These are phyloP conservation scores for Pseudogymnoascus sp. DNA, from an alignment of 2,329 filamentous ascomycete species.

Conservation along the genomic window DNA sequence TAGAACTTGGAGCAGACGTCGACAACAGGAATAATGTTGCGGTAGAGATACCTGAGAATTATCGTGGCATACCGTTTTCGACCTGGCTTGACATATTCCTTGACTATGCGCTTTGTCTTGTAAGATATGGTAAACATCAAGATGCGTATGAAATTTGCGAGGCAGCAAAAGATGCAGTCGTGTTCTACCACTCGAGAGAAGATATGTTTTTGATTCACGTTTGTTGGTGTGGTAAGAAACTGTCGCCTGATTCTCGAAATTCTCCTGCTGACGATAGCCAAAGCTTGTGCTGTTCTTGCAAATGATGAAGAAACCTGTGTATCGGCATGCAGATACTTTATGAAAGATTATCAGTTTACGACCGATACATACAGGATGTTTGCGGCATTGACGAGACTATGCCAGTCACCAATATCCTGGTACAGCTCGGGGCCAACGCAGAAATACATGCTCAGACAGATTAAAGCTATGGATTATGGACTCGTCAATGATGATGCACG, in stretches of 20 bases:
- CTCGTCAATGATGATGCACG: conserved; percentile 48
- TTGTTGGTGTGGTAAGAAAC: conserved; percentile 59
- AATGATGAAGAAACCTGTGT: conserved; percentile 71
- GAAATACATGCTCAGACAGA: conserved; percentile 85
- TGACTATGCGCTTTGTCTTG: conserved; percentile 73
- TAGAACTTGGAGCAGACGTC: conserved; percentile 23
- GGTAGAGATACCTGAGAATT: conserved; percentile 33
- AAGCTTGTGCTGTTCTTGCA: conserved; percentile 72
- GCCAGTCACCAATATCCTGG: conserved; percentile 63
- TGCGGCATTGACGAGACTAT: conserved; percentile 67
- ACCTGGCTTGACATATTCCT: conserved; percentile 87
- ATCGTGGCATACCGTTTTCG: conserved; percentile 72
- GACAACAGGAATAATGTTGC: conserved; percentile 13
- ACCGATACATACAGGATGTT: conserved; percentile 82
- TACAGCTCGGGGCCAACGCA: conserved; percentile 77
- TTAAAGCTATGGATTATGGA: conserved; percentile 76
- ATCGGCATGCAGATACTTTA: conserved; percentile 71
- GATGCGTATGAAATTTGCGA: conserved; percentile 76
- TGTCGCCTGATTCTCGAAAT: background rate
- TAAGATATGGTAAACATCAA: conserved; percentile 56
- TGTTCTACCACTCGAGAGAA: conserved; percentile 66
- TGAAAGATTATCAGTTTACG: conserved; percentile 71
- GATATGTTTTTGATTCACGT: conserved; percentile 67
- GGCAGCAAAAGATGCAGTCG: conserved; percentile 68
- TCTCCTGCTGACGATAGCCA: conserved; percentile 16